Base-by-base conservation (phyloP, 306 rosid species). In the Glycine tomentella region DNA sequence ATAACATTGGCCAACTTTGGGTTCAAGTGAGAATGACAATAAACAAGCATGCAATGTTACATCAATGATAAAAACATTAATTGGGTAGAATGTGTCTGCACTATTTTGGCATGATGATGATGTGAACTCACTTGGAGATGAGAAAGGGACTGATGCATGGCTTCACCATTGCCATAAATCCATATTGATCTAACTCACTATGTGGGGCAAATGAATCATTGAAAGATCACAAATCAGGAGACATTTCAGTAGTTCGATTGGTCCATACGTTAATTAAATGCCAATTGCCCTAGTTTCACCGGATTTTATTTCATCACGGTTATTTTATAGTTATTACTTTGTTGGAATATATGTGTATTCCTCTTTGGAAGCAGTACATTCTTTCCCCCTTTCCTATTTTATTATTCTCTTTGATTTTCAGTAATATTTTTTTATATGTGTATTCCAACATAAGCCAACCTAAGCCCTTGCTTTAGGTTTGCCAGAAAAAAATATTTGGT, bases 221-320 rank as follows among this genome's bases (percentile, higher is more conserved):
- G 14, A n/a, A 25, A 73, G 44, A 84, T 74, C 56, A n/a, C 76
- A 7, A 8, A 13, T 46, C 44, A 55, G 73, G 68, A 49, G 63
- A 75, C 81, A 75, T 59, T 59, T 80, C 49, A 84, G 45, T 69
- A 16, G 38, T 73, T 83, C 51, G 3, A 5, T 67, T 84, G 81
- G 84, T 58, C 84, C 76, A 68, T 7, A 58, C 71, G 48, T 56
- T 45, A 49, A 63, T 51, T 49, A 4, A 42, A 55, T 8, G 17
- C 20, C 59, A 0, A n/a, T n/a, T 5, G 3, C 9, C 6, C 0
- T 6, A 4, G 59, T 53, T 12, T 51, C 57, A 51, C 57, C 55
- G 15, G 12, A 50, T 25, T 46, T 46, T 46, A 9, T 46, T 46
- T 46, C 0, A 46, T 46, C 51, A 9, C 12, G 4, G 51, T 9